phyloP scores from a whole-genome alignment of 1,139 yeast genomes.

The Sugiyamaella novakii region DNA sequence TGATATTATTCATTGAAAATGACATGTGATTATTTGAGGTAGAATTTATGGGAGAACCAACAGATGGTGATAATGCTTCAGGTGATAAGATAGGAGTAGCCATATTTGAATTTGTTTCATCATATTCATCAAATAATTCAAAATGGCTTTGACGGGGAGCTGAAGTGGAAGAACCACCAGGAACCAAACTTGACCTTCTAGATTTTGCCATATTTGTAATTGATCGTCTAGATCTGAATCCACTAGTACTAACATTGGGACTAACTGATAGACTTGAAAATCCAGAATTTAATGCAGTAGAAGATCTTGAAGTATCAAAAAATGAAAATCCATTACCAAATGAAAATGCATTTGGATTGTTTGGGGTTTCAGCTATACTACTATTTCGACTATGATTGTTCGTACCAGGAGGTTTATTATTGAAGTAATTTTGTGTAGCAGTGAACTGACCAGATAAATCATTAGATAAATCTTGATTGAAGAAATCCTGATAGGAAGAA shows the following conservation, averaged over 20 bases:
- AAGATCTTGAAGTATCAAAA: constrained; percentile 14
- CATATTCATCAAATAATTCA: constrained; percentile 33
- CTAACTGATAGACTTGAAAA: constrained; percentile 25
- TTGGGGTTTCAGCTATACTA: neutral
- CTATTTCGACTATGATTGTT: constrained; percentile 5
- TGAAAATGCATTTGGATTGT: constrained; percentile 13
- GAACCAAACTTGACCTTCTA: constrained; percentile 13
- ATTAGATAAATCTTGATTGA: constrained; percentile 11
- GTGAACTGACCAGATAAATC: constrained; percentile 11
- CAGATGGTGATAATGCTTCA: constrained; percentile 23
- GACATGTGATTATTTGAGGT: constrained; percentile 17
- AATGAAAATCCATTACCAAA: constrained; percentile 20
- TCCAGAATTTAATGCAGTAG: constrained; percentile 17
- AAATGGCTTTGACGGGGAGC: constrained; percentile 22
- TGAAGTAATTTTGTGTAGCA: constrained; percentile 16
- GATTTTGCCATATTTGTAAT: constrained; percentile 6
- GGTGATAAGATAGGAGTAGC: constrained; percentile 35
- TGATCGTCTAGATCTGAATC: constrained; percentile 10
- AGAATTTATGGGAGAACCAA: constrained; percentile 23
- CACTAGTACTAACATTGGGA: constrained; percentile 24
- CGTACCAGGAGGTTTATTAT: neutral
- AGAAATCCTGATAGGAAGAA: constrained; percentile 25
- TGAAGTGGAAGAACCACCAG: constrained; percentile 1
- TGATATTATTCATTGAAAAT: constrained; percentile 20
- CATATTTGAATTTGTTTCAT: constrained; percentile 22